Evolutionary conservation across 768 basidiomycete species (phyloP).

Genomic region (Lactarius tabidus): DNA sequence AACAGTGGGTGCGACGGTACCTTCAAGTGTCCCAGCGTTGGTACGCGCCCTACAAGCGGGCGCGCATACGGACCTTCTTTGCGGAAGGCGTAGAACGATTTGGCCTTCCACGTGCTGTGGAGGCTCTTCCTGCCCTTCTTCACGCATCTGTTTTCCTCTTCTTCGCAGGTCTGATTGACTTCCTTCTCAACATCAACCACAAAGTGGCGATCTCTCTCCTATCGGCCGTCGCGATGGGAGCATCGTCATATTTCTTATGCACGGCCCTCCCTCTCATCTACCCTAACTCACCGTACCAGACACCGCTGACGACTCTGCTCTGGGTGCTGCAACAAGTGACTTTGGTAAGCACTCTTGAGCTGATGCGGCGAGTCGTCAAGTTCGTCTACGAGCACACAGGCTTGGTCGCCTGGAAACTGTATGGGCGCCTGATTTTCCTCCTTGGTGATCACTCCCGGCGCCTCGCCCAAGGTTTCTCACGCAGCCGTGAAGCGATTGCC

Average conservation of each 20-base stretch:
- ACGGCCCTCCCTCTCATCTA: constrained; percentile 17
- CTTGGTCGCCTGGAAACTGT: constrained; percentile 5
- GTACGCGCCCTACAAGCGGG: constrained; percentile 21
- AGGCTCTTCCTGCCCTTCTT: constrained; percentile 22
- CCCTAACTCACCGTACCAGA: constrained; percentile 23
- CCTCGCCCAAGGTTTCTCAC: constrained; percentile 11
- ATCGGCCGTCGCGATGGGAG: constrained; percentile 12
- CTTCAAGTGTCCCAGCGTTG: constrained; percentile 16
- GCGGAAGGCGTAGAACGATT: constrained; percentile 22
- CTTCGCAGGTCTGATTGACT: constrained; percentile 23
- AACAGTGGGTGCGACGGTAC: constrained; percentile 25
- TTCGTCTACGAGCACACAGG: constrained; percentile 12
- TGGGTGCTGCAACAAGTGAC: constrained; percentile 3
- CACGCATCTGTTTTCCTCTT: constrained; percentile 25
- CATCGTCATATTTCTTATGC: constrained; percentile 15
- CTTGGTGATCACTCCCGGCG: constrained; percentile 8
- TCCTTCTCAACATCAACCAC: constrained; percentile 17
- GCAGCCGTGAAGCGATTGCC: constrained; percentile 9
- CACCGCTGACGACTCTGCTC: constrained; percentile 19
- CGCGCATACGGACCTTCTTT: constrained; percentile 23
- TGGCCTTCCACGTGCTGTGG: constrained; percentile 21
- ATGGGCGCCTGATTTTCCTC: constrained; percentile 4
- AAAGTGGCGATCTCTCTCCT: constrained; percentile 16
- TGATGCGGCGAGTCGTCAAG: constrained; percentile 6
- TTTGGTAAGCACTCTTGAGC: not conserved